phyloP scores from a whole-genome alignment of 2,329 filamentous ascomycete genomes.

The Zasmidium citrigriseum region DNA sequence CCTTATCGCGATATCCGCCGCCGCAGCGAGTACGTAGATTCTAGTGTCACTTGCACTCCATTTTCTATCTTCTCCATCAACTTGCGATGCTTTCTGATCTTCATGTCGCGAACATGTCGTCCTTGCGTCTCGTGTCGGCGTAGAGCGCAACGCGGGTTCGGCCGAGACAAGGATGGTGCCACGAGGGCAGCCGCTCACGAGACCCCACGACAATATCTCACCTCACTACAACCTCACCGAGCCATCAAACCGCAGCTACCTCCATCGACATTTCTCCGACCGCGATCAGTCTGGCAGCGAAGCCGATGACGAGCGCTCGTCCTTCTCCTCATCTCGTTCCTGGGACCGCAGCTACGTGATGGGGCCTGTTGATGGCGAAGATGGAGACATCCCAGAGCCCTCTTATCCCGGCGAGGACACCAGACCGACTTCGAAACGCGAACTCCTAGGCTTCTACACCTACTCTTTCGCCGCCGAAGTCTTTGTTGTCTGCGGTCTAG shows the following conservation, averaged over 20 bases:
- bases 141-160: not conserved
- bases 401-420: slow-evolving; percentile 83
- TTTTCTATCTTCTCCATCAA: not conserved
- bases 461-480: slow-evolving; percentile 97
- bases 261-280: not conserved
- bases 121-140: not conserved
- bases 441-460: slow-evolving; percentile 91
- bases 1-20: slow-evolving; percentile 7
- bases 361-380: slow-evolving; percentile 14
- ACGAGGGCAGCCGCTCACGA: not conserved
- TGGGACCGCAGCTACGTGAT: slow-evolving; percentile 14
- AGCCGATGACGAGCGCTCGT: slow-evolving; percentile 45
- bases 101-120: not conserved
- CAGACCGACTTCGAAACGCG: slow-evolving; percentile 80
- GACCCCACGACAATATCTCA: not conserved
- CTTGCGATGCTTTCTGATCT: not conserved
- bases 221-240: slow-evolving; percentile 1
- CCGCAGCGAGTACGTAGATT: not conserved
- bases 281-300: slow-evolving; percentile 34
- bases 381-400: slow-evolving; percentile 33
- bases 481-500: slow-evolving; percentile 87
- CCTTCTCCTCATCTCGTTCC: slow-evolving; percentile 6
- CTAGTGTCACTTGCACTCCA: not conserved
- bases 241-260: slow-evolving; percentile 16
- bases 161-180: slow-evolving; percentile 1